Evolutionary conservation across 2,329 filamentous ascomycete species (phyloP), one percentile per base, ranked within the genome.

Genomic region (Coniella vitis): DNA sequence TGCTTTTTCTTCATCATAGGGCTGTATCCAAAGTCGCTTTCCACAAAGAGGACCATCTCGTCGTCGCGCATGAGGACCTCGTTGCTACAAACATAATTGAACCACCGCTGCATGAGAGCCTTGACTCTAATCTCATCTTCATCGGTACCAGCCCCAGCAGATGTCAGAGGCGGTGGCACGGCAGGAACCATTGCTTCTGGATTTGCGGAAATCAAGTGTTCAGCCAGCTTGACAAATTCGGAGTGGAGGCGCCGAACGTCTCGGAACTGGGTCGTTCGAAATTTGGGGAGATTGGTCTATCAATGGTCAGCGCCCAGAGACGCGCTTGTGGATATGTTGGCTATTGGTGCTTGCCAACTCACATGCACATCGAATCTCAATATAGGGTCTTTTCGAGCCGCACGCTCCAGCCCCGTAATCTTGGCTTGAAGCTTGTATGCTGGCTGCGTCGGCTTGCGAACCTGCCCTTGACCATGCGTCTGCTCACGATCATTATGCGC

Each of bases 11-110:
- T 85, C 40, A 96, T 84, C 61, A 97, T 86, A 1, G 93, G 93
- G 61, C 90, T 96, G 68, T 98, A 98, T 36, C 93, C 93, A 65
- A 96, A 97, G 65, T 98, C 93, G 63, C 89, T 95, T 69, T 98
- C 93, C n/a, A 98, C 90, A 60, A 98, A 98, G 52, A 97, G 83
- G 4, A 96, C 82, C 82, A 97, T 91, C 69, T 98, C 93, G 54
- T 97, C 91, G 63, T 98, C 93, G 54, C 86, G 82, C 74, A 95
- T 95, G 7, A 98, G 78, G 1, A 94, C 83, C 32, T 97, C 90
- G 58, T 93, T 97, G 60, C 80, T 81, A 69, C 93, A 95, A 17
- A 98, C 86, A 51, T 87, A 87, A 66, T 95, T 96, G 60, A 98
- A 76, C 93, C 93, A 98, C 63, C 90, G 78, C 69, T 98, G 93